phyloP scores from a whole-genome alignment of 2,329 filamentous ascomycete genomes.

The Monilinia fructigena region DNA sequence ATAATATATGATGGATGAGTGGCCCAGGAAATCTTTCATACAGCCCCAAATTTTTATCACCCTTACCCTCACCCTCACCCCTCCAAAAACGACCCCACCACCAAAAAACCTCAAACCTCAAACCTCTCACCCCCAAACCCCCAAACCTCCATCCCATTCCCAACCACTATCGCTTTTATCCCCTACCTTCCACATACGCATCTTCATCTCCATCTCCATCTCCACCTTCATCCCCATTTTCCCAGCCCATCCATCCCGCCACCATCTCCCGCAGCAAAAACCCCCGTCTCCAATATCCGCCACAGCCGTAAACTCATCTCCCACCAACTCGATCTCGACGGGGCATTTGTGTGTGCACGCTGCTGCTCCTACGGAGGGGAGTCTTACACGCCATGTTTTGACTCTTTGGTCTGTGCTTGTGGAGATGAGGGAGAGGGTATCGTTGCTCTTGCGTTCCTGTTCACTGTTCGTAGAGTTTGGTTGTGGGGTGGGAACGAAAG shows the following conservation, averaged over 20 bases:
- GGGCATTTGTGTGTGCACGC: constrained; percentile 24
- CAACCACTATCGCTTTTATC: neutral
- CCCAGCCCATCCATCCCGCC: neutral
- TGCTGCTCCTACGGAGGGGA: neutral
- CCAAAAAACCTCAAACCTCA: neutral
- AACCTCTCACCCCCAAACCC: neutral
- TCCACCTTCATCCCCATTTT: constrained; percentile 35
- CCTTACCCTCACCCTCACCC: neutral
- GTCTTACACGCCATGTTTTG: constrained; percentile 48
- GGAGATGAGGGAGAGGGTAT: constrained; percentile 43
- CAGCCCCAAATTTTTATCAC: neutral
- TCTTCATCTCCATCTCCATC: constrained; percentile 41
- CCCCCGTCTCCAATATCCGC: constrained; percentile 54
- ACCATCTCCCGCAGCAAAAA: constrained; percentile 30
- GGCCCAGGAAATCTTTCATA: too few relatives aligned
- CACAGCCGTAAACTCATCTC: constrained; percentile 56
- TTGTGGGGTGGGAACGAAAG: constrained; percentile 36
- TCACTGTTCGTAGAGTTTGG: neutral
- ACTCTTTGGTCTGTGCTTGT: constrained; percentile 62
- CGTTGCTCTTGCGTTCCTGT: constrained; percentile 20
- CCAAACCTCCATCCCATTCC: constrained; percentile 42
- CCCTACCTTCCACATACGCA: neutral
- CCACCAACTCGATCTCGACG: constrained; percentile 45
- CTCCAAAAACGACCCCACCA: neutral
- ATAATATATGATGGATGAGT: too few relatives aligned